These are phyloP conservation scores for Volvox reticuliferus DNA, from an alignment of 139 green algal species.

Conservation along the genomic window DNA sequence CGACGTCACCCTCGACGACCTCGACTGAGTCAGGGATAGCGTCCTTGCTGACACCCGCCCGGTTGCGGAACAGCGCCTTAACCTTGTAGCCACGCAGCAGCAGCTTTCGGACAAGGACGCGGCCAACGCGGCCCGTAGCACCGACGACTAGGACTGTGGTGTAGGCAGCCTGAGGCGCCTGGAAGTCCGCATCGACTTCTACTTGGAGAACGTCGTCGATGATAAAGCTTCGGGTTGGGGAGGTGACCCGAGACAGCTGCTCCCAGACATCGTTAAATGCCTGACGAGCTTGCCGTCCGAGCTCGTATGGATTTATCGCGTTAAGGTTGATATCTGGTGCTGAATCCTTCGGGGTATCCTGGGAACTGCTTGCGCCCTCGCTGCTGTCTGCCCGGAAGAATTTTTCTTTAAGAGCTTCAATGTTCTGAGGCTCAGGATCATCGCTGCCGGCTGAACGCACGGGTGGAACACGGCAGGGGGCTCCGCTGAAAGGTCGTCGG, in stretches of 20 bases:
- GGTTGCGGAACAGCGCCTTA: constrained; percentile 78
- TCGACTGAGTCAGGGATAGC: constrained; percentile 84
- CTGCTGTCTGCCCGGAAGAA: constrained; percentile 40
- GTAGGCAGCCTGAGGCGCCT: constrained; percentile 75
- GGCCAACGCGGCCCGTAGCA: constrained; percentile 92
- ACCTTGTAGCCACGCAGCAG: constrained; percentile 97
- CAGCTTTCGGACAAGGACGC: constrained; percentile 95
- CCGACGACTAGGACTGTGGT: constrained; percentile 97
- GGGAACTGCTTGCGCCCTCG: constrained; percentile 11
- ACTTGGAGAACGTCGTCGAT: constrained; percentile 51
- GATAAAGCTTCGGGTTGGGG: constrained; percentile 56
- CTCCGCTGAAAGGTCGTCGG: constrained; percentile 16
- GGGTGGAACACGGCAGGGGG: background rate
- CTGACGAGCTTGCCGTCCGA: constrained; percentile 82
- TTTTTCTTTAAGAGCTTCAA: constrained; percentile 12
- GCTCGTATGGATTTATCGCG: constrained; percentile 81
- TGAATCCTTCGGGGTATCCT: background rate
- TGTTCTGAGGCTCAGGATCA: constrained; percentile 41
- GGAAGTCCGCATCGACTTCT: constrained; percentile 68
- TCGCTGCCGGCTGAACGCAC: background rate
- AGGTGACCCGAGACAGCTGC: constrained; percentile 65
- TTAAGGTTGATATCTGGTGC: constrained; percentile 47
- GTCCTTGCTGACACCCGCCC: constrained; percentile 45
- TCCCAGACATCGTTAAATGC: constrained; percentile 91
- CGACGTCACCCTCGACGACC: constrained; percentile 90